Evolutionary conservation across 2,329 filamentous ascomycete genomes (phyloP).

Genomic region (Pestalotiopsis fici): DNA sequence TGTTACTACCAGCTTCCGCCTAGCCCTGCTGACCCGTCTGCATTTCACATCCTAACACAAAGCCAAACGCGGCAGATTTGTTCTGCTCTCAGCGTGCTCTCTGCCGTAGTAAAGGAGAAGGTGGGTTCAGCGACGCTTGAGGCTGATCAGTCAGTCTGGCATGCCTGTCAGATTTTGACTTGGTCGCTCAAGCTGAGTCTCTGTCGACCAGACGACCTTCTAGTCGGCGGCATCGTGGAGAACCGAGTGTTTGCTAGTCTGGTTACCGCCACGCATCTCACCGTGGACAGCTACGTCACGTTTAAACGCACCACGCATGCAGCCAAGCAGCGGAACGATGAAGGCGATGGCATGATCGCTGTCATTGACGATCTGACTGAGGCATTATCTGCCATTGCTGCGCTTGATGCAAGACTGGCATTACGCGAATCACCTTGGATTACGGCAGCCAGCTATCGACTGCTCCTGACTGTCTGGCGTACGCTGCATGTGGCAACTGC

Average conservation of each 20-base stretch:
- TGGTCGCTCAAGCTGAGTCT: constrained; percentile 1
- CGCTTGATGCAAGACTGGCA: not conserved
- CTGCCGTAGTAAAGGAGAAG: not conserved
- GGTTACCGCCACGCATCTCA: not conserved
- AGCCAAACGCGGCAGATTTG: not conserved
- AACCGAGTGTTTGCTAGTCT: not conserved
- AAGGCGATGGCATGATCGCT: not conserved
- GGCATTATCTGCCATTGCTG: not conserved
- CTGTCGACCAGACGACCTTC: not conserved
- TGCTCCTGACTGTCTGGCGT: not conserved
- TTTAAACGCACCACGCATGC: not conserved
- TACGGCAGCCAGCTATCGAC: not conserved
- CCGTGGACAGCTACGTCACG: not conserved
- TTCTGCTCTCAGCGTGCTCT: not conserved
- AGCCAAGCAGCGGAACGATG: not conserved
- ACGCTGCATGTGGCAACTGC: not conserved
- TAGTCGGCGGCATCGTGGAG: constrained; percentile 1
- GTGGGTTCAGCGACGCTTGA: not conserved
- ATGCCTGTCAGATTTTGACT: not conserved
- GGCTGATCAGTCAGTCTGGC: not conserved
- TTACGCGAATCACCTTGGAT: not conserved
- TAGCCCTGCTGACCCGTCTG: not conserved
- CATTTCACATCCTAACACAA: not conserved
- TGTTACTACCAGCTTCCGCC: constrained; percentile 4
- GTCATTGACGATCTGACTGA: not conserved